Conservation (phyloP, 257 asterid species). For the Henckelia pumila region DNA sequence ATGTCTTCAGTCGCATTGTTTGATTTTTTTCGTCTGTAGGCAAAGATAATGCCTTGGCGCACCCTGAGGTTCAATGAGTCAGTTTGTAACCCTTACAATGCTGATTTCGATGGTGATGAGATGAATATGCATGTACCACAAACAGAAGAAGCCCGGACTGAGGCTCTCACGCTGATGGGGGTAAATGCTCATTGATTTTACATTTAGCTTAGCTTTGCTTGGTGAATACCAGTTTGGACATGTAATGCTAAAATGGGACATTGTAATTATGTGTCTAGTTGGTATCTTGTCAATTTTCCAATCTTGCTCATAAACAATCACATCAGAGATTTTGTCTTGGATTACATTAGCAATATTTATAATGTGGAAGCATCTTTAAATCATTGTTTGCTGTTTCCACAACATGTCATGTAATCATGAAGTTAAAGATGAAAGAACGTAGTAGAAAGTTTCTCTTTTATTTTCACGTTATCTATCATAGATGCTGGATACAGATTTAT, state of each 20-base stretch:
- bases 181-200: constrained; percentile 37
- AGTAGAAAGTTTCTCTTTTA: too few relatives aligned
- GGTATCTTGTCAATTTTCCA: neutral
- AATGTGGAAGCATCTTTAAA: constrained; percentile 11
- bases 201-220: constrained; percentile 9
- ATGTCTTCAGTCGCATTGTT: constrained; percentile 24
- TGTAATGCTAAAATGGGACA: neutral
- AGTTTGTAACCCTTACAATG: constrained; percentile 97
- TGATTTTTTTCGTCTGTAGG: constrained; percentile 46
- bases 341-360: neutral
- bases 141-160: constrained; percentile 95
- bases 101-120: constrained; percentile 99
- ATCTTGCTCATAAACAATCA: neutral
- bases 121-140: constrained; percentile 99
- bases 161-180: constrained; percentile 96
- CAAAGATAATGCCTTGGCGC: constrained; percentile 99
- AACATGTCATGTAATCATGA: constrained; percentile 1
- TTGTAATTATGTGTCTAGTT: neutral
- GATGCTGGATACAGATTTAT: too few relatives aligned
- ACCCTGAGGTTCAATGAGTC: constrained; percentile 96
- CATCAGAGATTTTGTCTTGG: neutral
- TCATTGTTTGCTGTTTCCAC: neutral
- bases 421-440: too few relatives aligned
- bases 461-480: too few relatives aligned
- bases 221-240: neutral